A percentile compares a stretch with the other conserved stretches of the same genome.
Evolutionary conservation across 2,329 filamentous ascomycete species (phyloP).

Genomic region (Lachnellula cervina): DNA sequence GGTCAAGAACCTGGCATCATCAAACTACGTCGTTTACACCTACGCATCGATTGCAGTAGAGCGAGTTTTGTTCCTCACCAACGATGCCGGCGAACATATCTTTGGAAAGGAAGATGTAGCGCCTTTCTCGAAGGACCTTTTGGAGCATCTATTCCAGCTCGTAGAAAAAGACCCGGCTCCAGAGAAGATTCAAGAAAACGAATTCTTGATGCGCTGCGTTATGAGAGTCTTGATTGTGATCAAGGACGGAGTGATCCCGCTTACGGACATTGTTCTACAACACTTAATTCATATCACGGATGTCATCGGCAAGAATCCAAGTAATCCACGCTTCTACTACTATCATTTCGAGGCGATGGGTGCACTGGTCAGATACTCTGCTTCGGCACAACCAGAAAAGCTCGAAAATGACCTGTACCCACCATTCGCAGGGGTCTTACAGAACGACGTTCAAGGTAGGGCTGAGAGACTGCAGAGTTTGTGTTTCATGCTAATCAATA

Average conservation of each 20-base stretch:
- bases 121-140: slow-evolving; percentile 76
- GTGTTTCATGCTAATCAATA: slow-evolving; percentile 29
- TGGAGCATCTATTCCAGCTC: slow-evolving; percentile 85
- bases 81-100: slow-evolving; percentile 69
- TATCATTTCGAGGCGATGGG: slow-evolving; percentile 95
- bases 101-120: slow-evolving; percentile 76
- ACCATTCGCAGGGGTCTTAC: slow-evolving; percentile 75
- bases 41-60: slow-evolving; percentile 98
- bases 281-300: slow-evolving; percentile 87
- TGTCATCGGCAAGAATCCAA: slow-evolving; percentile 90
- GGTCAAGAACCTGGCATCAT: slow-evolving; percentile 83
- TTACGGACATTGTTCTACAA: slow-evolving; percentile 72
- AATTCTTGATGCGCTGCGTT: slow-evolving; percentile 97
- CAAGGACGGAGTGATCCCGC: slow-evolving; percentile 69
- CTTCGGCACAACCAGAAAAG: slow-evolving; percentile 61
- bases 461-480: background rate
- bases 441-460: slow-evolving; percentile 74
- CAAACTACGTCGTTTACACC: slow-evolving; percentile 95
- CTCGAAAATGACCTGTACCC: slow-evolving; percentile 78
- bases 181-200: slow-evolving; percentile 95
- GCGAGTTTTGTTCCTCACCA: slow-evolving; percentile 77
- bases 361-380: slow-evolving; percentile 75
- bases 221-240: slow-evolving; percentile 97
- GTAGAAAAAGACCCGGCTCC: slow-evolving; percentile 81
- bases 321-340: slow-evolving; percentile 97